Base-by-base conservation (phyloP, 495 filamentous ascomycete genomes). In the Aspergillus haitiensis region DNA sequence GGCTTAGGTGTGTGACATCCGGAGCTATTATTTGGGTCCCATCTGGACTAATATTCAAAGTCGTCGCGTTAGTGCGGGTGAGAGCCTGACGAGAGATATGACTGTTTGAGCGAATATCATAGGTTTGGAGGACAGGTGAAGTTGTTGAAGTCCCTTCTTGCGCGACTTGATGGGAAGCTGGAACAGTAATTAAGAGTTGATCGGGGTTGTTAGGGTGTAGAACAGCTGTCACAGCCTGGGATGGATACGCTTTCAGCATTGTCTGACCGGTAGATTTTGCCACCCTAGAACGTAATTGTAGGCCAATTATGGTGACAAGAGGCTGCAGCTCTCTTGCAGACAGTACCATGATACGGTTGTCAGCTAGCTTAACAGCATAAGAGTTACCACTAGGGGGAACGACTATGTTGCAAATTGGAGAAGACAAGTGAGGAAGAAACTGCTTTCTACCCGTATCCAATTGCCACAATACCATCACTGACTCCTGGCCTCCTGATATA, bases 391-490 rank as follows among this genome's bases (percentile, higher is more conserved):
- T 75, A 6, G 88, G 85, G 7, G 93, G 97, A 36, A 98, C 83
- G 13, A 89, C 85, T 45, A 98, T 82, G 66, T 87, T 89, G 68
- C 91, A 86, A 33, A 99, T 89, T 6, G 85, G 80, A 6, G 91
- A 87, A 7, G 88, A 88, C 39, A 99, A 81, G 79, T 99, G 92
- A 1, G 94, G 94, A 7, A 99, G 75, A 69, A 83, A 88, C 64
- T 93, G 87, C 63, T 84, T 84, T 60, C 85, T 84, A 34, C 85
- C 85, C 2, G 93, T 97, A 59, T 94, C 91, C 16, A 98, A 73
- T 70, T 99, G 94, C 92, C 93, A 99, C n/a, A 97, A 73, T 13
- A 97, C 89, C 50, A 99, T 75, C 5, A 94, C 92, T 1, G 91
- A 91, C 72, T 98, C 94, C 11, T 84, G 81, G 9, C 94, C 95